Conservation (phyloP, 345 rosid species). For the Salix brachista region DNA sequence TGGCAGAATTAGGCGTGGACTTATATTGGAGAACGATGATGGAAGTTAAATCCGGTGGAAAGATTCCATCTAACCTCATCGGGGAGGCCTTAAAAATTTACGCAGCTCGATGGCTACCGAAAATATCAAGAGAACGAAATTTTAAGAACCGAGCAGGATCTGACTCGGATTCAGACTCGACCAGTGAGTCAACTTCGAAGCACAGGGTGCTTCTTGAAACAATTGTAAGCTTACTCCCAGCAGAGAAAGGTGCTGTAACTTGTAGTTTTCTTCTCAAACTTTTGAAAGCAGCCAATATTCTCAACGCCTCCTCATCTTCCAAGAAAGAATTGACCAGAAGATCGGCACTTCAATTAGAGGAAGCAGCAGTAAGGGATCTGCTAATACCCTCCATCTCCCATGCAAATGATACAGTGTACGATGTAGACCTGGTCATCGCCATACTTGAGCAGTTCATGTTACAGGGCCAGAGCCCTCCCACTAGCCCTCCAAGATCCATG, state of each 20-base stretch:
- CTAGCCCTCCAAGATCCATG: constrained; percentile 77
- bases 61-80: constrained; percentile 51
- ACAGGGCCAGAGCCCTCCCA: constrained; percentile 92
- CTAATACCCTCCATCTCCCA: constrained; percentile 60
- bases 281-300: constrained; percentile 74
- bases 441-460: constrained; percentile 85
- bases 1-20: constrained; percentile 84
- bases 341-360: constrained; percentile 80
- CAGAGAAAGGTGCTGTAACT: constrained; percentile 72
- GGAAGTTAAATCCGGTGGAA: constrained; percentile 79
- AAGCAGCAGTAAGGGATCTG: constrained; percentile 73
- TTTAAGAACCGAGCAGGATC: constrained; percentile 35
- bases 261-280: constrained; percentile 85
- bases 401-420: constrained; percentile 47
- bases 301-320: constrained; percentile 62
- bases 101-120: constrained; percentile 83
- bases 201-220: constrained; percentile 77
- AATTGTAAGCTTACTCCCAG: constrained; percentile 76
- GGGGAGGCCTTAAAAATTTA: constrained; percentile 85
- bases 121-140: constrained; percentile 44
- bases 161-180: constrained; percentile 68
- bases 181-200: constrained; percentile 47
- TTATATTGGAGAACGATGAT: constrained; percentile 90
- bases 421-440: constrained; percentile 66
- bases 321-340: constrained; percentile 79